A percentile compares a stretch with the other conserved stretches of the same genome.
Evolutionary conservation across 306 rosid species (phyloP).

Genomic region (Cicer bijugum): DNA sequence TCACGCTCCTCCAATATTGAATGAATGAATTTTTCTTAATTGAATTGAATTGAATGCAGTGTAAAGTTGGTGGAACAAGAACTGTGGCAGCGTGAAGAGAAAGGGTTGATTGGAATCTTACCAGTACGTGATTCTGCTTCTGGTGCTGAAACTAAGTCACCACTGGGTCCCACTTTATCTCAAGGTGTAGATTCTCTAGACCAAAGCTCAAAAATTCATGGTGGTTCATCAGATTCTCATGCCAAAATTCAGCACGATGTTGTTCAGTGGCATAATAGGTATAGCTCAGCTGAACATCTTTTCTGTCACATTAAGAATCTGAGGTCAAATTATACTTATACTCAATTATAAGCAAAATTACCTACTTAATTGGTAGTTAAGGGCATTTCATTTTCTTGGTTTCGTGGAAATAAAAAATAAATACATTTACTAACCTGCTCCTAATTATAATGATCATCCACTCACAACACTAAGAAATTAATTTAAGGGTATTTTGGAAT

Average conservation of each 20-base stretch:
- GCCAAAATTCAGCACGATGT: constrained; percentile 70
- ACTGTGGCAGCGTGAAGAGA: constrained; percentile 98
- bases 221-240: constrained; percentile 68
- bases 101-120: constrained; percentile 92
- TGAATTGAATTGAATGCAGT: constrained; percentile 50
- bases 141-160: constrained; percentile 66
- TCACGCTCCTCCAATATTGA: background rate
- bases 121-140: constrained; percentile 90
- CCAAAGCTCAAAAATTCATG: constrained; percentile 68
- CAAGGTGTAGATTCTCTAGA: constrained; percentile 82
- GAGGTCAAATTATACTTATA: constrained; percentile 2
- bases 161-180: constrained; percentile 61
- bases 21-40: constrained; percentile 17
- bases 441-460: too few relatives aligned
- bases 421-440: too few relatives aligned
- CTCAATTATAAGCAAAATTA: too few relatives aligned
- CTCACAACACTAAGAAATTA: too few relatives aligned
- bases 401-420: too few relatives aligned
- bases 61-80: constrained; percentile 99
- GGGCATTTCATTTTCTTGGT: too few relatives aligned
- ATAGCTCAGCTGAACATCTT: constrained; percentile 33
- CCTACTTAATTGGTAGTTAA: too few relatives aligned
- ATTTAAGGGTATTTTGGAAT: too few relatives aligned
- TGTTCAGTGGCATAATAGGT: constrained; percentile 97
- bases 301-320: constrained; percentile 10